phyloP scores from a whole-genome alignment of 768 basidiomycete species.

The Roridomyces roridus region DNA sequence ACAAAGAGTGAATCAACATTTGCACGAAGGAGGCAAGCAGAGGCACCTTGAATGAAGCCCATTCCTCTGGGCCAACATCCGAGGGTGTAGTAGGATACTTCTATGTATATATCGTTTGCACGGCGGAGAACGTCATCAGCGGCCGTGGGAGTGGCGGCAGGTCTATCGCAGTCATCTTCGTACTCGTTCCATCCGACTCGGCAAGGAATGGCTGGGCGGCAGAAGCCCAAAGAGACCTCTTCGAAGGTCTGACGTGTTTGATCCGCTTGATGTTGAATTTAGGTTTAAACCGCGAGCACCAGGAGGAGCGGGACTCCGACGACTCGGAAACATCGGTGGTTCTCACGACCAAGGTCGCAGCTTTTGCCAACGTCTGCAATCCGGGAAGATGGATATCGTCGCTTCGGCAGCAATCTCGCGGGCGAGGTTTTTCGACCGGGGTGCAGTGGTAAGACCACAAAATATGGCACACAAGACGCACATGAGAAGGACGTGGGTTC shows the following conservation, averaged over 20 bases:
- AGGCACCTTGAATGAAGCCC: slow-evolving; percentile 48
- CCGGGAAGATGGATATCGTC: slow-evolving; percentile 48
- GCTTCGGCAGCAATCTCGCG: slow-evolving; percentile 53
- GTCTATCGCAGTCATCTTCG: too few species aligned
- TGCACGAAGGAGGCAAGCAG: neutral
- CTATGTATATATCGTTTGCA: slow-evolving; percentile 36
- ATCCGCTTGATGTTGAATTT: neutral
- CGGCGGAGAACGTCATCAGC: neutral
- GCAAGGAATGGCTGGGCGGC: neutral
- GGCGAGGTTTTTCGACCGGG: slow-evolving; percentile 43
- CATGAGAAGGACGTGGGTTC: slow-evolving; percentile 46
- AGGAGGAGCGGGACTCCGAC: neutral
- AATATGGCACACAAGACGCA: slow-evolving; percentile 46
- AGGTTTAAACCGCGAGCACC: neutral
- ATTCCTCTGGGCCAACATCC: slow-evolving; percentile 52
- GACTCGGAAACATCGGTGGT: neutral
- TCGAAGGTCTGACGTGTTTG: slow-evolving; percentile 4
- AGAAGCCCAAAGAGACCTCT: slow-evolving; percentile 6
- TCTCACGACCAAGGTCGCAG: slow-evolving; percentile 1
- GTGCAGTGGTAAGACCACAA: slow-evolving; percentile 51
- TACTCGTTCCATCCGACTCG: neutral
- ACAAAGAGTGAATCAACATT: neutral
- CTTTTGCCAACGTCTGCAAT: slow-evolving; percentile 32
- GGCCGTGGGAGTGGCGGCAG: neutral
- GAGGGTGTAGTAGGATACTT: slow-evolving; percentile 43